Percentiles rank a stretch among this genome's conserved stretches.
Conservation (phyloP, 768 basidiomycete genomes). For the Lactifluus pinguis region DNA sequence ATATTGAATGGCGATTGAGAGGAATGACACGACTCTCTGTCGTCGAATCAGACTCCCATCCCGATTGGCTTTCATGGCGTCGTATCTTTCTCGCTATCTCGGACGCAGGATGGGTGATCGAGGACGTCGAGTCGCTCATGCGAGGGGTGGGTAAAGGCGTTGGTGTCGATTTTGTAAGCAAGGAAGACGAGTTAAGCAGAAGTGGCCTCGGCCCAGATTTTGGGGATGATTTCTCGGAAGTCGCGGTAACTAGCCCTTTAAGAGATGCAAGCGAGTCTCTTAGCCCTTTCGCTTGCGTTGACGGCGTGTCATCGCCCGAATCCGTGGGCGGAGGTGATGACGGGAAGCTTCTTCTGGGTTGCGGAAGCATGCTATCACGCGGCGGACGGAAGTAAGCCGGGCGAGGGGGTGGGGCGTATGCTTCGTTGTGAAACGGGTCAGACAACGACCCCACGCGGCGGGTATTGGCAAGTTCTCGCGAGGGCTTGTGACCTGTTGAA, state of each 20-base stretch:
- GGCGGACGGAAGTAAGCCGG: conserved; percentile 50
- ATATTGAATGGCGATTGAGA: conserved; percentile 57
- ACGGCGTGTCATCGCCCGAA: conserved; percentile 25
- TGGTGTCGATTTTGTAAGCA: conserved; percentile 19
- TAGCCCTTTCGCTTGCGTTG: conserved; percentile 32
- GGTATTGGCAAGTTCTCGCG: conserved; percentile 8
- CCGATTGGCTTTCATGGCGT: conserved; percentile 33
- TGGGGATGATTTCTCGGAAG: conserved; percentile 28
- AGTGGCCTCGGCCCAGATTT: conserved; percentile 60
- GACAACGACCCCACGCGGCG: conserved; percentile 36
- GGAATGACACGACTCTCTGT: conserved; percentile 47
- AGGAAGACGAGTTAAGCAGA: conserved; percentile 41
- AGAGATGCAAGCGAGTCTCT: conserved; percentile 39
- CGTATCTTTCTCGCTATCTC: conserved; percentile 33
- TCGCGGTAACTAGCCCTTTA: conserved; percentile 23
- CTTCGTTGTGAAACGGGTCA: conserved; percentile 27
- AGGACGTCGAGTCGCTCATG: conserved; percentile 42
- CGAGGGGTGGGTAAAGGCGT: conserved; percentile 18
- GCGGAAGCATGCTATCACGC: conserved; percentile 44
- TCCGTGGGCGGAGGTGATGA: conserved; percentile 7
- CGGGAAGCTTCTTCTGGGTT: conserved; percentile 20
- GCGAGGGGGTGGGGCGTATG: conserved; percentile 47
- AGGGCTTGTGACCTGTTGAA: neutral
- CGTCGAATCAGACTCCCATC: conserved; percentile 46
- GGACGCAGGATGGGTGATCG: conserved; percentile 55